These are phyloP conservation scores for Sporothrix luriei DNA, from an alignment of 2,329 filamentous ascomycete genomes.

Conservation along the genomic window DNA sequence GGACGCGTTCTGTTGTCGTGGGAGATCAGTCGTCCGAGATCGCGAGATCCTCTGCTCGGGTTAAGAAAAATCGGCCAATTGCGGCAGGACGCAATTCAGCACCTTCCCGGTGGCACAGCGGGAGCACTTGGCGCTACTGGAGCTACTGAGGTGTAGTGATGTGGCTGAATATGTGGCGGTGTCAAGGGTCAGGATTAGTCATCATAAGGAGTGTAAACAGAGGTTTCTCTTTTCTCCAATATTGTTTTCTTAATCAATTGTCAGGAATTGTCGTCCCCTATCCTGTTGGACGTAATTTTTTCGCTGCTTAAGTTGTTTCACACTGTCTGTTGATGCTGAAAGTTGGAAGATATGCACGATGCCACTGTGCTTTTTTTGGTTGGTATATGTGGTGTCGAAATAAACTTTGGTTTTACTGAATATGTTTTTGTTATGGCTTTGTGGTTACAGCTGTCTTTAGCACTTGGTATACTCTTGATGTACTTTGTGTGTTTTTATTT, in stretches of 20 bases:
- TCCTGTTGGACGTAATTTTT: too few species aligned
- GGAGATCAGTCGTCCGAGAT: not conserved
- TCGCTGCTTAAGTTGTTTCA: too few species aligned
- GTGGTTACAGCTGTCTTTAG: too few species aligned
- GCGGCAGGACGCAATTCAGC: slow-evolving; percentile 22
- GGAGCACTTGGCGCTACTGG: not conserved
- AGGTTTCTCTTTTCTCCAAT: not conserved
- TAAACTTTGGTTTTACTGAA: too few species aligned
- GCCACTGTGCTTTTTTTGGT: too few species aligned
- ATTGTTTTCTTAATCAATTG: not conserved
- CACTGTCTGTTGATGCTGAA: too few species aligned
- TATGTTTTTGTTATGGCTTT: too few species aligned
- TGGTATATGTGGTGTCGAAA: too few species aligned
- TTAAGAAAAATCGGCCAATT: slow-evolving; percentile 25
- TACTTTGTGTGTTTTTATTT: not conserved
- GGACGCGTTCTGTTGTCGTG: not conserved
- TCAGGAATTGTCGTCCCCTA: too few species aligned
- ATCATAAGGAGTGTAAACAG: not conserved
- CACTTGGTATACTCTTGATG: too few species aligned
- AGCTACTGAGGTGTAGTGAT: not conserved
- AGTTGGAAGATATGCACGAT: too few species aligned
- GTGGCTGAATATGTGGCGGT: not conserved
- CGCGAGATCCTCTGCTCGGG: slow-evolving; percentile 5
- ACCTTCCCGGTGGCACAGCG: slow-evolving; percentile 4
- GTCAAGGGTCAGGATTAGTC: slow-evolving; percentile 8